Base-by-base conservation (phyloP, 1,139 yeast genomes). In the Suhomyces bolitotheri region DNA sequence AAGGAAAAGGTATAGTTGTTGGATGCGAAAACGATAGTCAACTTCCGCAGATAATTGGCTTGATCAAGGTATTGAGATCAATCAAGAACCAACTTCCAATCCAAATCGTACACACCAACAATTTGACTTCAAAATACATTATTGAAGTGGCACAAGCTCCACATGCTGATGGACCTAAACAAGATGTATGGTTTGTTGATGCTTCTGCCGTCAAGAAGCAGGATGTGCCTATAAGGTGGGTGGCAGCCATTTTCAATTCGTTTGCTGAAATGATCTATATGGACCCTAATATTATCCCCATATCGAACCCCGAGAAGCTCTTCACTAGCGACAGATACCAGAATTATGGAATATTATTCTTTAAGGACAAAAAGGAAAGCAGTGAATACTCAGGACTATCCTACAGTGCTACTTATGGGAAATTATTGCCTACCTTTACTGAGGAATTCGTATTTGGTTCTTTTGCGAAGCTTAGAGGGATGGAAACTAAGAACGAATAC, bases 1-100 rank as follows among this genome's bases (percentile, higher is more conserved):
- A 54, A 28, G 73, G 72, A 2, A 53, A 44, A 34, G 74, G 75
- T 2, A 56, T 69, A 13, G 73, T 66, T 5, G 43, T 69, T 34
- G 64, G 72, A 2, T 51, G 61, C n/a, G 56, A 57, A 4, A 53
- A 51, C 25, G 51, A 21, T 5, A 10, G 14, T 10, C 16, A 29
- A 12, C 11, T 29, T 4, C 10, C 25, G 7, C 22, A 21, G 5
- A 14, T 64, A 4, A 39, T 58, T 1, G 44, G 63, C 20, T 49
- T 68, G 20, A 47, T 69, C 24, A 54, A 54, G 20, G 42, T 62
- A 10, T 51, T 69, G 30, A 45, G 70, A 11, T 51, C 56, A 9
- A 49, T 63, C 15, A 49, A 52, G 16, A 69, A 65, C 41, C 39
- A 41, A 9, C 50, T 63, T 16, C 74, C 75, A 1, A 60, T 68